Base-by-base conservation (phyloP, 192 early-diverging fungal genomes). In the Umbelopsis vinacea region DNA sequence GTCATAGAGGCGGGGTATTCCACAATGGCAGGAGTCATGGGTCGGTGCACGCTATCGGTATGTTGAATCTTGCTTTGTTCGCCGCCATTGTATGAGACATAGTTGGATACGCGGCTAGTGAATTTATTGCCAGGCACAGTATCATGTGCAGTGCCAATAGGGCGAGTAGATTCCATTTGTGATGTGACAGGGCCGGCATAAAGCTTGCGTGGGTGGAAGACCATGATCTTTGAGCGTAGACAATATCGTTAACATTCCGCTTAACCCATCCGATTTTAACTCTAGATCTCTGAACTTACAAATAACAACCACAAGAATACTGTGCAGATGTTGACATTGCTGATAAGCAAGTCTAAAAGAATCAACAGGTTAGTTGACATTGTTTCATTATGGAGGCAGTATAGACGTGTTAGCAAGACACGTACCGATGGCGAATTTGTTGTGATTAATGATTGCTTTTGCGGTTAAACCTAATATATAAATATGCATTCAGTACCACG, bases 221-320 rank as follows among this genome's bases (percentile, higher is more conserved):
- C 33, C 57, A 63, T 63, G 4, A 63, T 63, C 57, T 63, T 19
- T 19, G 4, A 17, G 15, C 12, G n/a, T n/a, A 8, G 2, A 37
- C 11, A 15, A 37, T 17, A 37, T 14, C 15, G 14, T 38, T 63
- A 29, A 15, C 6, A 14, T 60, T 63, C 17, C 3, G 17, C 40
- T 6, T 43, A 1, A 43, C 40, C 6, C 11, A 11, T 60, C 15
- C 24, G 26, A n/a, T 60, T 60, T 14, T 3, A 7, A 63, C 3
- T 33, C 15, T 4, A 17, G 48, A 38, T 2, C 19, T 22, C 17
- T 22, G 22, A 68, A 71, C 74, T 55, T 76, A 76, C 74, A 69
- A 72, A 77, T 9, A 77, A 15, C 21, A 77, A n/a, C 53, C 68
- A 77, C 15, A 69, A 46, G 38, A 77, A 53, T 12, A 73, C 66